Evolutionary conservation across 2,329 filamentous ascomycete genomes (phyloP), one percentile per base, ranked within the genome.

Genomic region (Cladosporium colombiae): DNA sequence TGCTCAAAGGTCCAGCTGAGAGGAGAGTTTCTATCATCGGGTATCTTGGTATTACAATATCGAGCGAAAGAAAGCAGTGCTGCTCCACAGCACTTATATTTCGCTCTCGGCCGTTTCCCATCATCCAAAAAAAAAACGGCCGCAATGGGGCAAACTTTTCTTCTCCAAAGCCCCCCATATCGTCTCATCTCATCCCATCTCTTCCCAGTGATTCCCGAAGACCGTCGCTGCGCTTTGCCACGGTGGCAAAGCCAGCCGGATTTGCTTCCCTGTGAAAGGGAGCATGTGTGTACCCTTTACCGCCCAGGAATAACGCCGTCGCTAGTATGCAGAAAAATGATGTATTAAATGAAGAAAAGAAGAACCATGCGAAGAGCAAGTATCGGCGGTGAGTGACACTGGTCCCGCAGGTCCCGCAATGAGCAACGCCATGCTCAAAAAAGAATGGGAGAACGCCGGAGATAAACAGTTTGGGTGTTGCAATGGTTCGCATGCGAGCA

Each of bases 41-140:
- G 68, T 69, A 69, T 69, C 68, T 65, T 69, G 62, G 58, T 67
- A 56, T 59, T 68, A 68, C 66, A 69, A 58, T 33, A n/a, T 27
- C 16, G 27, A 18, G 50, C 50, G 50, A 53, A 29, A 52, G 3
- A 52, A 14, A 13, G n/a, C 49, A 52, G 21, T 35, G 33, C 53
- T 33, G 29, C 33, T 57, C 33, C 53, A 35, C 53, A 31, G 29
- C 53, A 57, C 16, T 3, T 18, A 16, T 1, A 6, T 44, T 44
- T 44, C 33, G 53, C 53, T 21, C 35, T 53, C n/a, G 53, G 53
- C 53, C 53, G 53, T 57, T 25, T 29, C 53, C n/a, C 53, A 56
- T 35, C 53, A 37, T 37, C 53, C 2, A 18, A 23, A 31, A 53
- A 53, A 53, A n/a, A 10, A 16, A n/a, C 53, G 53, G 53, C 53